phyloP scores from a whole-genome alignment of 371 early-diverging fungal genomes.

The Rhizopus microsporus region DNA sequence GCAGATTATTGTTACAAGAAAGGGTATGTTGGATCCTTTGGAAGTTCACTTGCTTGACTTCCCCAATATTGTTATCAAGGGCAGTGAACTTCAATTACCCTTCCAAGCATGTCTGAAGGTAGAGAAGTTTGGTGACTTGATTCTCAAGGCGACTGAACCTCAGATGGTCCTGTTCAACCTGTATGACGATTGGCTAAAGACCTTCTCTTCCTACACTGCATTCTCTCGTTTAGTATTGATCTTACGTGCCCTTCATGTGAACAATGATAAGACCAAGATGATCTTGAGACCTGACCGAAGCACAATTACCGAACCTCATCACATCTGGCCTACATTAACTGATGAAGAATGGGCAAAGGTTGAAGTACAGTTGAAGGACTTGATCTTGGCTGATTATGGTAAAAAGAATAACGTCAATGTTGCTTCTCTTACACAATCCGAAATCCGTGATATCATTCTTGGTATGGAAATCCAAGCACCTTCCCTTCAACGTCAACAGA shows the following conservation, averaged over 20 bases:
- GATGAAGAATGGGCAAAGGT: constrained; percentile 99
- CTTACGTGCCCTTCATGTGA: constrained; percentile 94
- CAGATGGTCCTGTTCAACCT: constrained; percentile 91
- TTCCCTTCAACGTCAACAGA: constrained; percentile 95
- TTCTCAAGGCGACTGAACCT: constrained; percentile 96
- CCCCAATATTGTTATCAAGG: constrained; percentile 98
- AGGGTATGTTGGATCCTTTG: constrained; percentile 99
- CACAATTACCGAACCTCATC: constrained; percentile 93
- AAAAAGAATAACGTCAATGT: constrained; percentile 99
- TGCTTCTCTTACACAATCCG: constrained; percentile 92
- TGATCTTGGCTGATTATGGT: constrained; percentile 98
- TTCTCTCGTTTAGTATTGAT: constrained; percentile 98
- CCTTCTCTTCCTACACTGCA: constrained; percentile 95
- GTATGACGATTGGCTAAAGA: constrained; percentile 96
- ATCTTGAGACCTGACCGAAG: constrained; percentile 93
- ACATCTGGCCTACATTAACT: constrained; percentile 95
- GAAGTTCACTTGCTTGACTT: constrained; percentile 95
- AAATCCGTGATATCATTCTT: constrained; percentile 98
- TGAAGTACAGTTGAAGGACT: constrained; percentile 95
- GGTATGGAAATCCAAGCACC: constrained; percentile 99
- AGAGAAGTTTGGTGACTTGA: constrained; percentile 97
- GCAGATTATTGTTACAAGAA: constrained; percentile 97
- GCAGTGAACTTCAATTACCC: constrained; percentile 94
- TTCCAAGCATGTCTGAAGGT: constrained; percentile 98
- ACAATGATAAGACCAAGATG: constrained; percentile 95